These are phyloP conservation scores for Podila epigama DNA, from an alignment of 192 early-diverging fungal species.

Conservation along the genomic window DNA sequence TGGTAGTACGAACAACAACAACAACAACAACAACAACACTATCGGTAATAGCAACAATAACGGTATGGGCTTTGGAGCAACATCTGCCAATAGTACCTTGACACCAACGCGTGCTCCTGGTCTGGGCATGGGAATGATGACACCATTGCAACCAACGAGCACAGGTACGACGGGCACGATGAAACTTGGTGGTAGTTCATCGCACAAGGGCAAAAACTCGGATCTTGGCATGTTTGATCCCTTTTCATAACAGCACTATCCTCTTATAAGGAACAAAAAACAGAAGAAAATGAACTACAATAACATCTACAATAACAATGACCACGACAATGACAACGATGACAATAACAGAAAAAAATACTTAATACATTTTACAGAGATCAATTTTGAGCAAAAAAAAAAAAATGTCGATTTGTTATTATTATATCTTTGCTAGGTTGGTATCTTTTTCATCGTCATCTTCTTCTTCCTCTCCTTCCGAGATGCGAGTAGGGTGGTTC, in stretches of 20 bases:
- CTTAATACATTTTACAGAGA: no score
- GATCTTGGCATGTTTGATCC: conserved; percentile 50
- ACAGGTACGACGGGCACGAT: conserved; percentile 5
- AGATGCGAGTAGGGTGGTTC: conserved; percentile 42
- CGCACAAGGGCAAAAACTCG: conserved; percentile 43
- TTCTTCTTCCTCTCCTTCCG: conserved; percentile 45
- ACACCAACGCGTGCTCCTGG: conserved; percentile 13
- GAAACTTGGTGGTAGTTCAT: conserved; percentile 8
- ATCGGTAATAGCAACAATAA: conserved; percentile 9
- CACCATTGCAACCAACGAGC: conserved; percentile 31
- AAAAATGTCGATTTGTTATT: no score
- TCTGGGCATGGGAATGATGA: conserved; percentile 34
- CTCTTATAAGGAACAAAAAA: not conserved
- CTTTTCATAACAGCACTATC: conserved; percentile 21
- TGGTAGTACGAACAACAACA: not conserved
- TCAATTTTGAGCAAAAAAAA: no score
- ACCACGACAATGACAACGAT: no score
- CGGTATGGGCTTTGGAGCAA: conserved; percentile 15
- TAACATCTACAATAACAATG: not conserved
- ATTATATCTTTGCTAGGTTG: no score
- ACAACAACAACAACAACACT: not conserved
- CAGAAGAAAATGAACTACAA: not conserved
- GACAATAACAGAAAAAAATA: no score
- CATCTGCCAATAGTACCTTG: not conserved
- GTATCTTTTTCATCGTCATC: conserved; percentile 19